Percentiles rank a stretch among this genome's conserved stretches.
These are phyloP conservation scores for Umbilicus rupestris DNA, from an alignment of 164 flowering plant species.

Conservation along the genomic window DNA sequence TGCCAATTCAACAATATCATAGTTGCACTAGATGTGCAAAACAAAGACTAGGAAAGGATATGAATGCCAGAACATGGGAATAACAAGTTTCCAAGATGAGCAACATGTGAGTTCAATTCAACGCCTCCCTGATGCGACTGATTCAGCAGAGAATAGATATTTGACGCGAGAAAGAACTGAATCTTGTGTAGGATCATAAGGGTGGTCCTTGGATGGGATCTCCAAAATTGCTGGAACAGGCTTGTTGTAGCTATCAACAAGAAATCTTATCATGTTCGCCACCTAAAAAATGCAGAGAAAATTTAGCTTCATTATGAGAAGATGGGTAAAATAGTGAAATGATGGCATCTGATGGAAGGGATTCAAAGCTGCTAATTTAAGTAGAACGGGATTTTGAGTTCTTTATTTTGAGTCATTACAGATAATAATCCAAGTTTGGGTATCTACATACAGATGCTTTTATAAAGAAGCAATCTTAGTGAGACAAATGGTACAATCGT, in stretches of 20 bases:
- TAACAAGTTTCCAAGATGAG: not conserved
- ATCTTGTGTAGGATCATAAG: conserved; percentile 90
- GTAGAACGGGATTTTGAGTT: too few relatives aligned
- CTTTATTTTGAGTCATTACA: not conserved
- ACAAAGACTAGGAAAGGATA: too few relatives aligned
- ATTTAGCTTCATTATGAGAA: too few relatives aligned
- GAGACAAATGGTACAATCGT: too few relatives aligned
- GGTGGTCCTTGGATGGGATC: conserved; percentile 97
- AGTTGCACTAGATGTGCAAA: too few relatives aligned
- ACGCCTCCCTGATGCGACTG: conserved; percentile 76
- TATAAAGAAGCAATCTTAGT: too few relatives aligned
- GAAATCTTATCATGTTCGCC: conserved; percentile 90
- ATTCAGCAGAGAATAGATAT: conserved; percentile 77
- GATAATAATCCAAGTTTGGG: not conserved
- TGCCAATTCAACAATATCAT: too few relatives aligned
- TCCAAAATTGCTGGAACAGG: conserved; percentile 94
- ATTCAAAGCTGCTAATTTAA: too few relatives aligned
- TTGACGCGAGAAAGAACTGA: conserved; percentile 93
- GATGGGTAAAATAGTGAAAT: too few relatives aligned
- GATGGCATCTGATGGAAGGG: too few relatives aligned
- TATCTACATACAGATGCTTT: too few relatives aligned
- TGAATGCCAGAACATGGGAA: not conserved
- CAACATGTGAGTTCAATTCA: conserved; percentile 10
- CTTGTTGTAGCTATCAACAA: conserved; percentile 92
- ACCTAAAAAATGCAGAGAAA: conserved; percentile 33